Conservation (phyloP, 148 eudicot species). For the Camellia sinensis region DNA sequence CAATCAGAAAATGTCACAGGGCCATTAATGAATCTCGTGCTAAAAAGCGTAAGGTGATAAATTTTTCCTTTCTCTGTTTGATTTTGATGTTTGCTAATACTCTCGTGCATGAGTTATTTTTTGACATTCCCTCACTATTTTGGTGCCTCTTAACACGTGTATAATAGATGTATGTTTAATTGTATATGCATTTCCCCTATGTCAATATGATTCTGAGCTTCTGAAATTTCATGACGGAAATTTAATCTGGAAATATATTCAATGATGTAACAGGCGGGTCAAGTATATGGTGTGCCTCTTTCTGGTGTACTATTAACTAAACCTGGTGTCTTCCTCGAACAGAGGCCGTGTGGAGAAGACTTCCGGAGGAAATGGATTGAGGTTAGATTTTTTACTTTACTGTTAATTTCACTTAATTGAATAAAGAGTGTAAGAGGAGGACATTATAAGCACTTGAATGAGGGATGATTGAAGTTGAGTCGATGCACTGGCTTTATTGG, state of each 20-base stretch:
- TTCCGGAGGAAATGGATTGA: conserved; percentile 92
- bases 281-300: conserved; percentile 95
- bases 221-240: conserved; percentile 13
- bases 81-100: conserved; percentile 3
- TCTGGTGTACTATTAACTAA: conserved; percentile 73
- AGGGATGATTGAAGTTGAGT: background rate
- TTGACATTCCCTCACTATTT: background rate
- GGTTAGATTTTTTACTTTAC: conserved; percentile 43
- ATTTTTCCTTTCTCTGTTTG: conserved; percentile 3
- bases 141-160: background rate
- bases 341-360: conserved; percentile 83
- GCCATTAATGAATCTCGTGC: conserved; percentile 97
- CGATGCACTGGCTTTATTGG: background rate
- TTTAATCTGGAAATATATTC: conserved; percentile 17
- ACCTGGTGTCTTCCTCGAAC: conserved; percentile 79
- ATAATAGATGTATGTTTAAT: background rate
- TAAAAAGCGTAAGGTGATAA: conserved; percentile 86
- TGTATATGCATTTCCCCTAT: background rate
- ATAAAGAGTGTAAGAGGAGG: background rate
- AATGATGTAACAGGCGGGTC: conserved; percentile 73
- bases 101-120: background rate
- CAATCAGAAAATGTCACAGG: conserved; percentile 84
- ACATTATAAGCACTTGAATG: background rate
- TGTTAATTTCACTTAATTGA: background rate
- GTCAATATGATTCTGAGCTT: conserved; percentile 2